phyloP scores from a whole-genome alignment of 75 land plant species.

The Pseudotsuga menziesii region DNA sequence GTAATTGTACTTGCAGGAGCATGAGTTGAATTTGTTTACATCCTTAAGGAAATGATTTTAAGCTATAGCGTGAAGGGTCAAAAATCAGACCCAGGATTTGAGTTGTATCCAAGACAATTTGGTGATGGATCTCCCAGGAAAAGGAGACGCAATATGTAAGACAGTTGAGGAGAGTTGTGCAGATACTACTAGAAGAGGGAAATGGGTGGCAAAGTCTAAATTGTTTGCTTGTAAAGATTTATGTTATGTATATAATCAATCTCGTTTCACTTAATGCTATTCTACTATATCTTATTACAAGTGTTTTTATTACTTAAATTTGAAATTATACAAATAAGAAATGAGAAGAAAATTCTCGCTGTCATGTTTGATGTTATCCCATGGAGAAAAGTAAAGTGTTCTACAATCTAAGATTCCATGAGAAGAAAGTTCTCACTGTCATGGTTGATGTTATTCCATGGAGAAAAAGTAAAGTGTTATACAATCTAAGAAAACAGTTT shows the following conservation, averaged over 20 bases:
- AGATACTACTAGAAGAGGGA: neutral
- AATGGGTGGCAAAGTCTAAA: neutral
- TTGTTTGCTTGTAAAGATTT: slow-evolving; percentile 10
- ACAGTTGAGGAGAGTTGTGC: neutral
- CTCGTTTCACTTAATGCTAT: slow-evolving; percentile 2
- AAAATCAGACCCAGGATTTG: slow-evolving; percentile 8
- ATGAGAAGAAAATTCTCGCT: neutral
- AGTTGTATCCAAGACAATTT: slow-evolving; percentile 3
- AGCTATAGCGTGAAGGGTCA: slow-evolving; percentile 6
- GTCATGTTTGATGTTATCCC: neutral
- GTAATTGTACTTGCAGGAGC: slow-evolving; percentile 5
- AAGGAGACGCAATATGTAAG: no score
- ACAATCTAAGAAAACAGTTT: no score
- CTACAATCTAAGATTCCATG: neutral
- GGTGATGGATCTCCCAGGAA: neutral
- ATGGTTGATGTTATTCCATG: no score
- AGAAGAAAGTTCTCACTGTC: neutral
- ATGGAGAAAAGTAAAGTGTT: neutral
- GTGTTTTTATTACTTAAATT: neutral
- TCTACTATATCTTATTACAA: slow-evolving; percentile 9
- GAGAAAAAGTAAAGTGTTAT: neutral
- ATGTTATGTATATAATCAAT: slow-evolving; percentile 6
- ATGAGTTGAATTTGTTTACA: slow-evolving; percentile 1
- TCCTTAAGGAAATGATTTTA: neutral
- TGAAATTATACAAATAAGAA: no score